Evolutionary conservation across 345 rosid genomes (phyloP), one percentile per base, ranked within the genome.

Genomic region (Combretum micranthum): DNA sequence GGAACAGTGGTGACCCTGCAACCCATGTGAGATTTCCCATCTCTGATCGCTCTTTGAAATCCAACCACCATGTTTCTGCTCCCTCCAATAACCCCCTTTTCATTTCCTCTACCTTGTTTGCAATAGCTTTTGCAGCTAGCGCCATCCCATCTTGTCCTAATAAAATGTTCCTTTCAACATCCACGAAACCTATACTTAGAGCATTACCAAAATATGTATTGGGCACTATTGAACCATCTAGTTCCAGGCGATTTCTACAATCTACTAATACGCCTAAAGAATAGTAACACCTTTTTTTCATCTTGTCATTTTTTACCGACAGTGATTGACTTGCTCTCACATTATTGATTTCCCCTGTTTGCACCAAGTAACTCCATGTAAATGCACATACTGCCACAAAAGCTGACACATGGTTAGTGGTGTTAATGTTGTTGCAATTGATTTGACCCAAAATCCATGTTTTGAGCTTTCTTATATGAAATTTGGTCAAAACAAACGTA

Each of bases 71-170:
- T 16, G 4, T 52, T n/a, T 52, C 17, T 22, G 18, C 39, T 23
- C 42, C 25, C 42, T 22, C 13, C 21, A 52, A 10, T 10, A 49
- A 2, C 2, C 42, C 55, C 15, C 1, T 25, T 14, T 21, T 17
- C 42, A 13, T 1, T 11, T 52, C 55, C 17, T 23, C 32, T 12
- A 52, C 17, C 17, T 15, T 8, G 8, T 12, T 13, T 52, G 13
- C 42, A 23, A 52, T 52, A 22, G 55, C 55, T 52, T 52, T 52
- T 13, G 55, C 55, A 12, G 55, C 42, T 17, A 23, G 6, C 3
- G 23, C 21, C 2, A 52, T 23, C 14, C 39, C 55, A 25, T 52
- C 23, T 52, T 23, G 17, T 23, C 55, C 55, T 1, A 12, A 2
- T 12, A 52, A 8, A 5, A 13, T 18, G 16, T 17, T 52, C 55